A percentile compares a stretch with the other conserved stretches of the same genome.
These are phyloP conservation scores for Thyridium curvatum DNA, from an alignment of 2,329 filamentous ascomycete species.

Conservation along the genomic window DNA sequence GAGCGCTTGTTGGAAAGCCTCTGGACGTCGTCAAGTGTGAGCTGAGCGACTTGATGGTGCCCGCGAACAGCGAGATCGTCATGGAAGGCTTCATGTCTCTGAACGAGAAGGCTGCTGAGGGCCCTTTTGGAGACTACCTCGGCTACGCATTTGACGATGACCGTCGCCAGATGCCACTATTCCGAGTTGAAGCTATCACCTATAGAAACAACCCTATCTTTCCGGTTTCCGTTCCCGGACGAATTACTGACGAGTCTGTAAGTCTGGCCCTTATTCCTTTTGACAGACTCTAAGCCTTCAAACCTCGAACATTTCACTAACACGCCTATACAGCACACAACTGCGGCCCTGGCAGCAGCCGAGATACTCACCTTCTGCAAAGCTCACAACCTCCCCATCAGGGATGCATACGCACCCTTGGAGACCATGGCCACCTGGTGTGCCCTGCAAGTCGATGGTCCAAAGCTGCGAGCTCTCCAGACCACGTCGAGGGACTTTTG, in stretches of 20 bases:
- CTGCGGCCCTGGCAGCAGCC: conserved; percentile 33
- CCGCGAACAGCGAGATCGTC: conserved; percentile 43
- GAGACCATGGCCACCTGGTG: conserved; percentile 42
- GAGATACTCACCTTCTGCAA: conserved; percentile 31
- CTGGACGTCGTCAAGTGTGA: conserved; percentile 45
- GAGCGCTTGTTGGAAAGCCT: conserved; percentile 34
- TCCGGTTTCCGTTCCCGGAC: conserved; percentile 38
- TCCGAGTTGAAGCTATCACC: conserved; percentile 38
- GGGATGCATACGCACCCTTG: conserved; percentile 34
- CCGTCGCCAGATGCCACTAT: conserved; percentile 27
- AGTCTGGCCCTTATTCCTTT: no score
- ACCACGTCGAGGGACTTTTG: conserved; percentile 33
- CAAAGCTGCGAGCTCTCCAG: conserved; percentile 48
- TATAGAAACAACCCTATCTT: conserved; percentile 40
- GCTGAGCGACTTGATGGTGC: conserved; percentile 39
- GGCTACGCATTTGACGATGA: conserved; percentile 35
- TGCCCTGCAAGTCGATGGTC: conserved; percentile 49
- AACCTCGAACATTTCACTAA: no score
- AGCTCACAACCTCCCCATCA: conserved; percentile 31
- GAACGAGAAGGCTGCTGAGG: conserved; percentile 34
- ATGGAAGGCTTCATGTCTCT: conserved; percentile 41
- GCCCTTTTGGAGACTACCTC: conserved; percentile 42
- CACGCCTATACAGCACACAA: conserved; percentile 29
- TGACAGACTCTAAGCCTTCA: neutral
- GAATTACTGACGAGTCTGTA: conserved; percentile 35